A percentile compares a stretch with the other conserved stretches of the same genome.
Conservation (phyloP, 805 yeast genomes). For the Candida maesae region DNA sequence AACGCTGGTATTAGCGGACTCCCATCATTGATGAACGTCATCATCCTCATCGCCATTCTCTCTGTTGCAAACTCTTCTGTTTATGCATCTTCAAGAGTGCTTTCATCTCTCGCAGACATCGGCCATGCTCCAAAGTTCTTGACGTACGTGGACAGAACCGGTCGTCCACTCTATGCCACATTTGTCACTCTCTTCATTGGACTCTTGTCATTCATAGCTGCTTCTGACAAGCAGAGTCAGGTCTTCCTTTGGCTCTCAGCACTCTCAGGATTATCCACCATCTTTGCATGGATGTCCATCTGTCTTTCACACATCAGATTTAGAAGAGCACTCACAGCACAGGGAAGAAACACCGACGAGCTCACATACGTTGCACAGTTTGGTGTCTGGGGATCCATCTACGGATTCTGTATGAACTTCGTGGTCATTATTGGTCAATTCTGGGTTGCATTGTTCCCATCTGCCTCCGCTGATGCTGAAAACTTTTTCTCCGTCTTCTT, state of each 20-base stretch:
- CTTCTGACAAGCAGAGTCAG: slow-evolving; percentile 45
- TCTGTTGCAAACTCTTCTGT: slow-evolving; percentile 76
- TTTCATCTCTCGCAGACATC: slow-evolving; percentile 58
- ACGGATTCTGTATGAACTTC: slow-evolving; percentile 55
- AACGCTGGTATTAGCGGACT: slow-evolving; percentile 61
- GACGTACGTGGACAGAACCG: slow-evolving; percentile 60
- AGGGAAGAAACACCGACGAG: slow-evolving; percentile 62
- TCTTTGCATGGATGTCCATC: slow-evolving; percentile 63
- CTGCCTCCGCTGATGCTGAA: slow-evolving; percentile 46
- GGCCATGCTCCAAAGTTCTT: slow-evolving; percentile 58
- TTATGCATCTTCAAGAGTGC: slow-evolving; percentile 63
- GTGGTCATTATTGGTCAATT: slow-evolving; percentile 71
- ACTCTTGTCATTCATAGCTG: slow-evolving; percentile 53
- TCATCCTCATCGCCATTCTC: slow-evolving; percentile 60
- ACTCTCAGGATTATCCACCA: slow-evolving; percentile 56
- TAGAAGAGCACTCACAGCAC: slow-evolving; percentile 58
- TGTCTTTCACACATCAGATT: slow-evolving; percentile 58
- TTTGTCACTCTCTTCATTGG: slow-evolving; percentile 50
- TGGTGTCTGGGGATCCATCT: slow-evolving; percentile 65
- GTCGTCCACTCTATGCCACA: slow-evolving; percentile 63
- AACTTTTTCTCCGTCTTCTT: slow-evolving; percentile 64
- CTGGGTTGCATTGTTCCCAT: slow-evolving; percentile 80
- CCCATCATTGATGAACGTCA: slow-evolving; percentile 65
- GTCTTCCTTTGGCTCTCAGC: slow-evolving; percentile 67
- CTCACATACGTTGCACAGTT: slow-evolving; percentile 61